Evolutionary conservation across 257 asterid genomes (phyloP).

Genomic region (Primulina eburnea): DNA sequence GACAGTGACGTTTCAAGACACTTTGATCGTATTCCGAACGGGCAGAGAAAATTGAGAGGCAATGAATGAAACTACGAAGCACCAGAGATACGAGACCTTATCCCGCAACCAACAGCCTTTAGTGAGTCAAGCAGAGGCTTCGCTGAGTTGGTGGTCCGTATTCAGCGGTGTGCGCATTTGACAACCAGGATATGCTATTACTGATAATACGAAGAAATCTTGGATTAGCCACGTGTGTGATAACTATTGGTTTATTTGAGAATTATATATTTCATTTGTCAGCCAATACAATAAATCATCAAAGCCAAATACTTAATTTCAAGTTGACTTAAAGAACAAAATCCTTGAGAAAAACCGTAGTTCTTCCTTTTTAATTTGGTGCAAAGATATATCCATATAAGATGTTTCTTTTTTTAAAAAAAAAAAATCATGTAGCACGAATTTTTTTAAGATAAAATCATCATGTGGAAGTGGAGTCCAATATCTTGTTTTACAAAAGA

Average conservation of each 20-base stretch:
- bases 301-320: too few species aligned
- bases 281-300: too few species aligned
- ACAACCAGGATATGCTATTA: constrained; percentile 32
- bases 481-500: too few species aligned
- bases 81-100: constrained; percentile 19
- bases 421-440: too few species aligned
- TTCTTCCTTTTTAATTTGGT: too few species aligned
- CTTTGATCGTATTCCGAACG: neutral
- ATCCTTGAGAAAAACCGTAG: too few species aligned
- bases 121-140: constrained; percentile 9
- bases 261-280: too few species aligned
- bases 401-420: too few species aligned
- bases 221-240: constrained; percentile 17
- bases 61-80: constrained; percentile 17
- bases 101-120: constrained; percentile 19
- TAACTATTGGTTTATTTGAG: constrained; percentile 1
- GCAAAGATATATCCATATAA: too few species aligned
- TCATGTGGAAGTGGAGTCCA: too few species aligned
- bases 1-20: constrained; percentile 15
- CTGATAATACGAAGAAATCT: neutral
- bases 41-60: constrained; percentile 23
- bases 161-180: constrained; percentile 33
- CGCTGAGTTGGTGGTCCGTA: constrained; percentile 36
- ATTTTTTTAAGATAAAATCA: too few species aligned
- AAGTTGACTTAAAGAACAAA: too few species aligned